These are phyloP conservation scores for Tephrocybe sp. DNA, from an alignment of 768 basidiomycete species.

Conservation along the genomic window DNA sequence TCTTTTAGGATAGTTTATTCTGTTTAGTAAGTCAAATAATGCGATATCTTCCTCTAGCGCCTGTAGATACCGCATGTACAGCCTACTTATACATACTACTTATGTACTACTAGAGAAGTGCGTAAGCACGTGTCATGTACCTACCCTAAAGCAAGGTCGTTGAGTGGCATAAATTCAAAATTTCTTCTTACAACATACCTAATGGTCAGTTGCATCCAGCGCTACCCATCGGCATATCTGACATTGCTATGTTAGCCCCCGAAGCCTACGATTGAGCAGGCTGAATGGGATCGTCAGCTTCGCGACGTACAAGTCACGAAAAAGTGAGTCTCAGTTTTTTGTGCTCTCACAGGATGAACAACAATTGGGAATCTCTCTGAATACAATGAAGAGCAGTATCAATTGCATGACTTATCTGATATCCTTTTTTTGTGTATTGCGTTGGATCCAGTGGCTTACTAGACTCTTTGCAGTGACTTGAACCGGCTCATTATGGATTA, in stretches of 20 bases:
- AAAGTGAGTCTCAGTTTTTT: constrained; percentile 64
- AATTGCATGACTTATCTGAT: constrained; percentile 92
- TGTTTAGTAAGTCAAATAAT: neutral
- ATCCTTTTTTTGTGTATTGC: constrained; percentile 25
- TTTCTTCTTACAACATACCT: constrained; percentile 19
- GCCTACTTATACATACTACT: too few relatives aligned
- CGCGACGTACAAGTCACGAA: constrained; percentile 84
- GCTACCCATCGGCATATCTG: constrained; percentile 8
- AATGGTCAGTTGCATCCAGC: constrained; percentile 33
- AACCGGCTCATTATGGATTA: constrained; percentile 97
- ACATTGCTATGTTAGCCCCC: constrained; percentile 33
- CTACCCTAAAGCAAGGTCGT: constrained; percentile 33
- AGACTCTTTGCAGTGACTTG: constrained; percentile 66
- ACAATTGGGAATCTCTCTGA: constrained; percentile 99
- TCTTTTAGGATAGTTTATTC: constrained; percentile 3
- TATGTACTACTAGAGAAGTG: too few relatives aligned
- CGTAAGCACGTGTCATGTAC: constrained; percentile 1
- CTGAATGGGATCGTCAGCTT: constrained; percentile 86
- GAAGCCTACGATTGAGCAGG: constrained; percentile 64
- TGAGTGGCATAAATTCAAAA: constrained; percentile 28
- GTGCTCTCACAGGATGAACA: constrained; percentile 55
- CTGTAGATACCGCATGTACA: too few relatives aligned
- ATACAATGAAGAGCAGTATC: constrained; percentile 65
- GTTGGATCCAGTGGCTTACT: constrained; percentile 21
- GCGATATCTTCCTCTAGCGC: too few relatives aligned